Base-by-base conservation (phyloP, 768 basidiomycete genomes). In the Kwoniella shandongensis region DNA sequence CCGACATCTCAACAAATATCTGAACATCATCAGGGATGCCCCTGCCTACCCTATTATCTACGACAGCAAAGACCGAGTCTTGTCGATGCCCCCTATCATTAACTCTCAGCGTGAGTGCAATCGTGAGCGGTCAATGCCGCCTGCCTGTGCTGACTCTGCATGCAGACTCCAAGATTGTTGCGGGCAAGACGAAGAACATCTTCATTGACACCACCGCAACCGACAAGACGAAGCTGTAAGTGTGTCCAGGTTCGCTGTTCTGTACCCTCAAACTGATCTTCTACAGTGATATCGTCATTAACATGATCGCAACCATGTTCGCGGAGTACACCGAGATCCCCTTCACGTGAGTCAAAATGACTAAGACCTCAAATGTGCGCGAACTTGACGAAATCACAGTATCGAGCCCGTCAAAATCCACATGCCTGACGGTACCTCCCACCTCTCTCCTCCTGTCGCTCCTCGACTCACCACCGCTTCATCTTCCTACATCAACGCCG, bases 41-140 rank as follows among this genome's bases (percentile, higher is more conserved):
- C 90, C 93, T 8, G 90, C 96, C 42, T 98, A 97, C 78, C 96
- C 96, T 35, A 88, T 98, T 78, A 96, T 98, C 73, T 98, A 98
- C 78, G 94, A 98, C 76, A 81, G 83, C 10, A 81, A 87, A 56
- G 89, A 90, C 74, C 84, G 81, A 26, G 94, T 98, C 1, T 81
- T 96, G 26, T 93, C 91, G 18, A 93, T 98, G 87, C 96, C 96
- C 36, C 96, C 96, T 8, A 97, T 99, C 75, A 76, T 76, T 62
- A 76, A 76, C 66, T 76, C 75, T 51, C 65, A 76, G 36, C 71
- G 74, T 74, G 54, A 58, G 72, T 64, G 1, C 22, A 11, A 2
- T 18, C 20, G 22, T n/a, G 35, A 27, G 2, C 30, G 4, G 39
- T n/a, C 20, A 20, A 23, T 45, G 23, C 29, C 25, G 7, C 13